Evolutionary conservation across 176 grass and related monocot genomes (phyloP).

Genomic region (Raddia distichophylla): DNA sequence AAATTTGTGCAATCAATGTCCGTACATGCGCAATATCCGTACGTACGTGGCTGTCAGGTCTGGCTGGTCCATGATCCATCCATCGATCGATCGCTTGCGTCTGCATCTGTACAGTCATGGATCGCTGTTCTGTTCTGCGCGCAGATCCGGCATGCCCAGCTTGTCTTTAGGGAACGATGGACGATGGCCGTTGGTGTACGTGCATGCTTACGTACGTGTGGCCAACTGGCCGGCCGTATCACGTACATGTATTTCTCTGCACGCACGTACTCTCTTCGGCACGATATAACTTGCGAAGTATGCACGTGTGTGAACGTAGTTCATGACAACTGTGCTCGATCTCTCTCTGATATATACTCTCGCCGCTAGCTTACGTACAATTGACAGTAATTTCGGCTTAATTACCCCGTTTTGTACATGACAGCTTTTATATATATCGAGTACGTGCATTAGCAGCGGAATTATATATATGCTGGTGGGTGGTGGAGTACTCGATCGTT

Average conservation of each 20-base stretch:
- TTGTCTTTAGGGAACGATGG: too few species aligned
- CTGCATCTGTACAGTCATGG: conserved; percentile 1
- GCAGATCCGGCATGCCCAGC: not conserved
- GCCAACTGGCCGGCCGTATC: not conserved
- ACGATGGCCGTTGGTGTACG: too few species aligned
- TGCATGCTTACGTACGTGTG: not conserved
- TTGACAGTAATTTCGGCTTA: too few species aligned
- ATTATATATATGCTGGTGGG: too few species aligned
- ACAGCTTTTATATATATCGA: too few species aligned
- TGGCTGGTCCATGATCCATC: not conserved
- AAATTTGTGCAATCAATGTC: not conserved
- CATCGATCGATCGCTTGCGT: not conserved
- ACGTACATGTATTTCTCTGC: too few species aligned
- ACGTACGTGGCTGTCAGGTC: not conserved
- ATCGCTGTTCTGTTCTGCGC: not conserved
- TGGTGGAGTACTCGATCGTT: too few species aligned
- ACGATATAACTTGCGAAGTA: not conserved
- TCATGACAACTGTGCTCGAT: too few species aligned
- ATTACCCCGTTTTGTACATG: too few species aligned
- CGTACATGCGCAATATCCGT: not conserved
- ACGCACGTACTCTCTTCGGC: not conserved
- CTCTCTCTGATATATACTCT: too few species aligned
- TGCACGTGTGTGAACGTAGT: not conserved
- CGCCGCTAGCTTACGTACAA: too few species aligned
- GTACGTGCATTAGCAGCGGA: too few species aligned